Conservation (phyloP, 345 rosid genomes). For the Lepidium aucheri region DNA sequence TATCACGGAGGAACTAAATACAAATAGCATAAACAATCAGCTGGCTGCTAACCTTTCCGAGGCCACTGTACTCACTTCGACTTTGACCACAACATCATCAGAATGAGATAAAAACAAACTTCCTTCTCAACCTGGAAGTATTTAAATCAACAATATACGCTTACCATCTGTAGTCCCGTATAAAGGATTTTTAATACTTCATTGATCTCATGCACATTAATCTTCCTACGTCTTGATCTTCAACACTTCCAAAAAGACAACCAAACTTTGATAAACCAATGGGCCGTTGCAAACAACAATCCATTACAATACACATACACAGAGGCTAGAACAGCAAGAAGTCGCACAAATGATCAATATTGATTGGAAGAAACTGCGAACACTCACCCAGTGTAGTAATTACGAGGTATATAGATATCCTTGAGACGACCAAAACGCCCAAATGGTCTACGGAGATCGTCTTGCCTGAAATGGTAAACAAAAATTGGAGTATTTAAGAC, state of each 20-base stretch:
- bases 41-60: constrained; percentile 57
- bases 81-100: constrained; percentile 54
- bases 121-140: constrained; percentile 40
- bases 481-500: neutral
- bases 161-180: constrained; percentile 31
- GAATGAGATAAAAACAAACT: constrained; percentile 44
- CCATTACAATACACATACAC: constrained; percentile 13
- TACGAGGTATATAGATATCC: constrained; percentile 85
- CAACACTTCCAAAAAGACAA: constrained; percentile 70
- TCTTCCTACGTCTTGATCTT: constrained; percentile 38
- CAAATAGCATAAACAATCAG: constrained; percentile 31
- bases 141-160: constrained; percentile 37
- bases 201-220: constrained; percentile 37
- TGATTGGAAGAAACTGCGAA: neutral
- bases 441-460: constrained; percentile 74
- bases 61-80: constrained; percentile 37
- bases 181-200: constrained; percentile 40
- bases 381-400: constrained; percentile 79
- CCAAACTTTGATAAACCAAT: constrained; percentile 53
- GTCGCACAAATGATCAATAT: neutral
- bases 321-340: neutral
- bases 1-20: neutral
- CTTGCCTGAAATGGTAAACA: constrained; percentile 44
- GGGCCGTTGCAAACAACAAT: constrained; percentile 13
- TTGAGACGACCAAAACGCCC: constrained; percentile 76